Evolutionary conservation across 1,284 basidiomycete species (phyloP), one percentile per base, ranked within the genome.

Genomic region (Apiotrichum mycotoxinovorans): DNA sequence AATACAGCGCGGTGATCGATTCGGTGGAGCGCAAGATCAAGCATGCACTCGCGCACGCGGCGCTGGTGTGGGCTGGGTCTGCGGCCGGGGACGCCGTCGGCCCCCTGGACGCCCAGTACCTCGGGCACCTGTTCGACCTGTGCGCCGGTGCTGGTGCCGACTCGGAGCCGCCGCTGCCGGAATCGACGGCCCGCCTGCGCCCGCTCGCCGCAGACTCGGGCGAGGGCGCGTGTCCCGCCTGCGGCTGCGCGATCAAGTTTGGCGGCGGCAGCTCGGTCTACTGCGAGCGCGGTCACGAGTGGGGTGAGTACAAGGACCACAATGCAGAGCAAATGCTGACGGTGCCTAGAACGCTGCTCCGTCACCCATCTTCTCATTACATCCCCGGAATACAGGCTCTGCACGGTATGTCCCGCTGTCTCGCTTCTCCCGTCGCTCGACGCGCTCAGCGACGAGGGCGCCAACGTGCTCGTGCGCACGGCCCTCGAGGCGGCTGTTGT

Each of bases 371-470:
- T 66, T 18, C 60, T 73, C 22, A 69, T 76, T 49, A 70, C 72
- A 14, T 56, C 62, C 26, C 65, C 68, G 7, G 63, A 58, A 17
- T 71, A 71, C 51, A 68, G 71, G 17, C 59, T 71, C 22, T 75
- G 74, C 53, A 66, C 68, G 1, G 63, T 65, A 18, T 75, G 74
- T 43, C 67, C 71, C 4, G 67, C 69, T 3, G 61, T 71, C n/a
- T 62, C 72, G 5, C 62, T 74, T 10, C 41, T 71, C 1, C 69
- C 70, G 1, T 20, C 44, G 1, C 23, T 51, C 20, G 42, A 52
- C 34, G 30, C 15, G 40, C 35, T 23, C 25, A n/a, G 38, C 5
- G 14, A 22, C 20, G 25, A 37, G 17, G 42, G 27, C 23, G 52
- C 33, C 17, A 58, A 58, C 22, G 52, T 56, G 23, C 43, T 73